These are phyloP conservation scores for Phyllosticta citriasiana DNA, from an alignment of 2,329 filamentous ascomycete genomes.

Conservation along the genomic window DNA sequence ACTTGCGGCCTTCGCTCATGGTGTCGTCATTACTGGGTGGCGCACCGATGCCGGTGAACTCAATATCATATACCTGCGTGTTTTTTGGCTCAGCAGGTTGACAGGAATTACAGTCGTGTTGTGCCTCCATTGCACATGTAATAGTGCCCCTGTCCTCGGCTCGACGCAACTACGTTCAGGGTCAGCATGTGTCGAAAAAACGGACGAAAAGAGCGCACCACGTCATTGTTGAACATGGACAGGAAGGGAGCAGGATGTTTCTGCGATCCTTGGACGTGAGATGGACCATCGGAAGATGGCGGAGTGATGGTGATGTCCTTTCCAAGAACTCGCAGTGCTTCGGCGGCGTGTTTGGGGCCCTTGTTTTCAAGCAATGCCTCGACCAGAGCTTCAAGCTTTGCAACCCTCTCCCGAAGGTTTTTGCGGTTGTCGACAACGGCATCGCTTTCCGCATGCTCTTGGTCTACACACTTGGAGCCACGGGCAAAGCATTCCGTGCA, in stretches of 20 bases:
- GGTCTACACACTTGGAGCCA: slow-evolving; percentile 36
- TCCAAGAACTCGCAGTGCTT: slow-evolving; percentile 14
- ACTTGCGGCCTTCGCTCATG: background rate
- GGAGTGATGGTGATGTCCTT: background rate
- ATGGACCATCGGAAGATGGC: background rate
- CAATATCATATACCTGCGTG: background rate
- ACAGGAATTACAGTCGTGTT: no score
- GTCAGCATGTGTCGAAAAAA: background rate
- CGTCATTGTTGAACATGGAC: slow-evolving; percentile 9
- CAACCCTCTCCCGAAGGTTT: slow-evolving; percentile 34
- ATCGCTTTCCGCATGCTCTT: slow-evolving; percentile 32
- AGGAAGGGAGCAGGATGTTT: background rate
- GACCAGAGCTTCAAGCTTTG: slow-evolving; percentile 31
- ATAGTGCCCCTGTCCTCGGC: background rate
- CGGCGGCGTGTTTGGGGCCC: slow-evolving; percentile 20
- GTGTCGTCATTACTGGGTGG: background rate
- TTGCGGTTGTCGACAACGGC: slow-evolving; percentile 32
- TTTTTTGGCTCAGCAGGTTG: background rate
- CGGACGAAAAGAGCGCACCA: slow-evolving; percentile 2
- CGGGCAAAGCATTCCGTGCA: slow-evolving; percentile 39
- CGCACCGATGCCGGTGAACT: background rate
- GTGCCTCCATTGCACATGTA: background rate
- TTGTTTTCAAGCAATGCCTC: slow-evolving; percentile 24
- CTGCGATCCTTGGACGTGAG: background rate
- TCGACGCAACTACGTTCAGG: slow-evolving; percentile 3